These are phyloP conservation scores for Pichiaceae sp. DNA, from an alignment of 1,139 yeast species.

Conservation along the genomic window DNA sequence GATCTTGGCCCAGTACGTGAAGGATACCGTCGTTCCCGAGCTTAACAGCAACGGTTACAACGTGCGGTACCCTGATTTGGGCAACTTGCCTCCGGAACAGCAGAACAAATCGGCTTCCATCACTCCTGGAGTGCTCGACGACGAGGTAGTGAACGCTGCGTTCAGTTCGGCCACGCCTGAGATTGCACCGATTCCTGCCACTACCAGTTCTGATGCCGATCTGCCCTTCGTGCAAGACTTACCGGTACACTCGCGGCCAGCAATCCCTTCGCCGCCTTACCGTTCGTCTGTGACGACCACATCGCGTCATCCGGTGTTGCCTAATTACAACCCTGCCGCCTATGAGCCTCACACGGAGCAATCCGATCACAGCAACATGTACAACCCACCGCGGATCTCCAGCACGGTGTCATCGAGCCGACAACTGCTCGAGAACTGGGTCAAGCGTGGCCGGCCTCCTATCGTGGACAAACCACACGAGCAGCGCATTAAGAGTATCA, in stretches of 20 bases:
- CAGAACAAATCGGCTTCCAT: neutral
- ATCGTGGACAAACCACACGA: conserved; percentile 92
- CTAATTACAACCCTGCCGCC: conserved; percentile 18
- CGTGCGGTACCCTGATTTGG: conserved; percentile 60
- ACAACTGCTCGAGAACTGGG: conserved; percentile 42
- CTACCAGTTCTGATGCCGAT: neutral
- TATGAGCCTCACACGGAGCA: conserved; percentile 19
- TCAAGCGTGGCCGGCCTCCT: conserved; percentile 90
- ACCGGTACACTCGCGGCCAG: neutral
- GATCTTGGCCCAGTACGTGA: conserved; percentile 55
- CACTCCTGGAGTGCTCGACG: neutral
- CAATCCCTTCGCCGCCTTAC: neutral
- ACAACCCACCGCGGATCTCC: conserved; percentile 18
- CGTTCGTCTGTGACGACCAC: neutral
- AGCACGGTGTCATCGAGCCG: conserved; percentile 15
- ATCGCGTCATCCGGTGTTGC: conserved; percentile 8
- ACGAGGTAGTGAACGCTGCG: neutral
- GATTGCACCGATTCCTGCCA: neutral
- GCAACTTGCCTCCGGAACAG: conserved; percentile 21
- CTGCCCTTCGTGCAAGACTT: neutral
- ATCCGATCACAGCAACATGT: conserved; percentile 17
- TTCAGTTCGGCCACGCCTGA: neutral
- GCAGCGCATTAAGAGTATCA: conserved; percentile 77
- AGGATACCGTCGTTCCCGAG: conserved; percentile 46
- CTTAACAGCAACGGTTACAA: conserved; percentile 18